Evolutionary conservation across 2,329 filamentous ascomycete genomes (phyloP), one percentile per base, ranked within the genome.

Genomic region (Coniochaeta sp.): DNA sequence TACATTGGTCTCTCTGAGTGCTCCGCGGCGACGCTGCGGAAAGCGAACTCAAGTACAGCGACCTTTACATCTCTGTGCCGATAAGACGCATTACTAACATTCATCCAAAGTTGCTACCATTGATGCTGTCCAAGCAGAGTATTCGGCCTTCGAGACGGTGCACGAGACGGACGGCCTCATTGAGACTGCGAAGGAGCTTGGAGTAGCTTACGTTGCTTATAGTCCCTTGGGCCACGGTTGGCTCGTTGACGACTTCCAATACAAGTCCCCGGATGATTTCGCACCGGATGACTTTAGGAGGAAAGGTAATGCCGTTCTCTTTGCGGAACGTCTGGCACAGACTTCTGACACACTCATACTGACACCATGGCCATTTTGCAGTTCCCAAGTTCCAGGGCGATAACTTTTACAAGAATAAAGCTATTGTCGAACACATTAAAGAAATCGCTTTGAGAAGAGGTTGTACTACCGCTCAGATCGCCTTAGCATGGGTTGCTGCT

Each of bases 1-100:
- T 79, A 78, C 58, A 79, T 80, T 57, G 78, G 77, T 14, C 70
- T 80, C 0, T 79, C 76, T 0, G 78, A 80, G 59, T 79, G 77
- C 62, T 79, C 77, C 2, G 76, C 76, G 0, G 66, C 66, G 1
- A 80, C 77, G 0, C 63, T 80, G 5, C 74, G 75, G 24, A 77
- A 76, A 60, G 78, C 77, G 0, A 74, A 77, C 58, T 74, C 75
- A 1, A 77, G 76, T 78, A 19, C 34, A 10, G 16, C 3, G n/a
- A 17, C 17, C 38, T n/a, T 40, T 4, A 36, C 7, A 7, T 3
- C 34, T 36, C 14, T 10, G 14, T 14, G 12, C 9, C 3, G 8
- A 14, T 36, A 3, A 14, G 34, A 36, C 34, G 34, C 14, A 36
- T n/a, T 1, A 50, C 24, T 6, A 0, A 8, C 10, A 8, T 30